Base-by-base conservation (phyloP, 192 early-diverging fungal species). In the Dimargaris xerosporica region DNA sequence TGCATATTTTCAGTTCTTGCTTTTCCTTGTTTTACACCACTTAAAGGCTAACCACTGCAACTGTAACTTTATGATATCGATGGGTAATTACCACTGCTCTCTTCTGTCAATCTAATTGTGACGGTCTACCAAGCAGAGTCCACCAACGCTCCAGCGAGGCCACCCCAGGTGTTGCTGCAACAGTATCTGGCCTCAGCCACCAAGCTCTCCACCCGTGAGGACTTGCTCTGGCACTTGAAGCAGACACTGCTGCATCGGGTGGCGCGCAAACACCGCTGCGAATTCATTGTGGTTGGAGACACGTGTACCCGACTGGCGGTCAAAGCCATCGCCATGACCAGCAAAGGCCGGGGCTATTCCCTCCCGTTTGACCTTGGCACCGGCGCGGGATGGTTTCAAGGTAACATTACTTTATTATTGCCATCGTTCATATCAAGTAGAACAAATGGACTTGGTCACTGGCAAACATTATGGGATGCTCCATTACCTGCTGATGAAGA, bases 321-420 rank as follows among this genome's bases (percentile, higher is more conserved):
- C 44, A 81, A 81, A 58, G 80, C 85, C 26, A 81, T 97, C 44
- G 70, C 89, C 9, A 62, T 82, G 44, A 91, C 88, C 30, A 84
- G 87, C 44, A 83, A 86, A 59, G 94, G 94, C 13, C 85, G 89
- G 31, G 94, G 94, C n/a, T 87, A 84, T 62, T 83, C 80, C 29
- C 66, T 94, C 28, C 86, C 91, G 6, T 65, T 87, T 13, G 90
- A 93, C 47, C 81, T 87, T 7, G 78, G 82, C 0, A 64, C 78
- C 10, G 79, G 83, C 51, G 71, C 73, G 11, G 41, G 56, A 9
- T 88, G 78, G 73, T 72, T 82, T 53, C 65, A 75, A 52, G 76
- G 68, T 67, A 31, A 47, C n/a, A 21, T 44, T 30, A 52, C 25
- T 29, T 66, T 16, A 26, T 16, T 3, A 47, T 16, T 21, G 46